Percentiles rank a stretch among this genome's conserved stretches.
phyloP scores from a whole-genome alignment of 1,284 basidiomycete species.

The Tetrapyrgos nigripes region DNA sequence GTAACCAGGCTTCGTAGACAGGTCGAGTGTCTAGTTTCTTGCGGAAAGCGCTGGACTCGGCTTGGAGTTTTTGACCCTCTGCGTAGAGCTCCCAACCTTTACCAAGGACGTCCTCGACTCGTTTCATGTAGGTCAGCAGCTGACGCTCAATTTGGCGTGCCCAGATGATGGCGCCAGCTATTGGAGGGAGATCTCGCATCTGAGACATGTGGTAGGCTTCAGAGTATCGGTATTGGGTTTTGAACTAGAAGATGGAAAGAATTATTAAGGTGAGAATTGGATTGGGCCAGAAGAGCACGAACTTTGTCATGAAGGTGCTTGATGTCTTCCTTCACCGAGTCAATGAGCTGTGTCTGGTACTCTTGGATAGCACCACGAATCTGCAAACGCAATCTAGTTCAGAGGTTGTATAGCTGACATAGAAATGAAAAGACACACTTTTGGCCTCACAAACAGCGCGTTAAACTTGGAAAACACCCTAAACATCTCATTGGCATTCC shows the following conservation, averaged over 20 bases:
- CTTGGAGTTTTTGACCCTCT: constrained; percentile 97
- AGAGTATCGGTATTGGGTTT: constrained; percentile 93
- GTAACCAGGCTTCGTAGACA: constrained; percentile 96
- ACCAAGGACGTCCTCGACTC: constrained; percentile 98
- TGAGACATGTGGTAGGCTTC: constrained; percentile 99
- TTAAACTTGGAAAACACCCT: constrained; percentile 99
- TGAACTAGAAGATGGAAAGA: constrained; percentile 69
- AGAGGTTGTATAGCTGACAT: neutral
- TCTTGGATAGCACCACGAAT: constrained; percentile 98
- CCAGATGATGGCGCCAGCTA: constrained; percentile 98
- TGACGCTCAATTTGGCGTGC: constrained; percentile 98
- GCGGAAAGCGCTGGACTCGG: constrained; percentile 90
- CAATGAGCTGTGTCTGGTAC: constrained; percentile 97
- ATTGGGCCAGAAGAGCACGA: constrained; percentile 7
- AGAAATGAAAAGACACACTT: constrained; percentile 59
- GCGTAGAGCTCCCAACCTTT: constrained; percentile 99
- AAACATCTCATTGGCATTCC: constrained; percentile 99
- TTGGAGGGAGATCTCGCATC: constrained; percentile 96
- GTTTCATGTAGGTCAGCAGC: constrained; percentile 96
- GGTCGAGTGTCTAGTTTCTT: constrained; percentile 95
- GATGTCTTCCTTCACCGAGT: constrained; percentile 98
- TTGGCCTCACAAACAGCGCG: constrained; percentile 96
- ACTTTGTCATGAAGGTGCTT: constrained; percentile 94
- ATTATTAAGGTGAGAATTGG: constrained; percentile 17
- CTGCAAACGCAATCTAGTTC: constrained; percentile 42